Percentiles rank a stretch among this genome's conserved stretches.
Evolutionary conservation across 1,139 yeast species (phyloP).

Genomic region (Sugiyamaella grinbergsii): DNA sequence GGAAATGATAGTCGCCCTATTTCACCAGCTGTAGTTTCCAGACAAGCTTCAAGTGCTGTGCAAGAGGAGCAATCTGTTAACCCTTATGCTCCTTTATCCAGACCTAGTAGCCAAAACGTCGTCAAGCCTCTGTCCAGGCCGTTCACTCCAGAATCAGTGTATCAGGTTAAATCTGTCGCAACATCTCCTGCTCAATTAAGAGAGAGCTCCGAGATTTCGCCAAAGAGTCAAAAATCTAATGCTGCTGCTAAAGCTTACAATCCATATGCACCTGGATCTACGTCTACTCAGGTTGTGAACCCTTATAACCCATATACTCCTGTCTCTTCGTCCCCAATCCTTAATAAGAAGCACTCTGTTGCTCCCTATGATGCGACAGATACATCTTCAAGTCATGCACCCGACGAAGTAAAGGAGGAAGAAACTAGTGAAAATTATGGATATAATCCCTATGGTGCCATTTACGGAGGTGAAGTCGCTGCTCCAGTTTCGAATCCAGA

Average conservation of each 20-base stretch:
- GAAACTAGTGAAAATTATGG: slow-evolving; percentile 10
- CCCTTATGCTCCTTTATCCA: slow-evolving; percentile 22
- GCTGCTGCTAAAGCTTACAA: slow-evolving; percentile 10
- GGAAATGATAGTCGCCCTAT: slow-evolving; percentile 17
- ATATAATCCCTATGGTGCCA: slow-evolving; percentile 29
- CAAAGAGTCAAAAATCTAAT: background rate
- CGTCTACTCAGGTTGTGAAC: background rate
- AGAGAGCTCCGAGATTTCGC: slow-evolving; percentile 7
- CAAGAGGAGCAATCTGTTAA: slow-evolving; percentile 12
- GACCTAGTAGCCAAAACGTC: slow-evolving; percentile 7
- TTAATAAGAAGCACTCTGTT: background rate
- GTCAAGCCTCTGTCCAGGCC: slow-evolving; percentile 16
- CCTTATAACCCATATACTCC: slow-evolving; percentile 21
- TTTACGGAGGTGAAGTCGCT: slow-evolving; percentile 24
- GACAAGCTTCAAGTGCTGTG: slow-evolving; percentile 19
- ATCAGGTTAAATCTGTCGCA: background rate
- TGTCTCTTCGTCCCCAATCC: slow-evolving; percentile 1
- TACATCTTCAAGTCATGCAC: background rate
- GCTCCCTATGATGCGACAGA: slow-evolving; percentile 6
- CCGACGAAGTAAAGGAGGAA: background rate
- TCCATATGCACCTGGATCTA: slow-evolving; percentile 26
- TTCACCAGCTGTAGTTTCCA: slow-evolving; percentile 19
- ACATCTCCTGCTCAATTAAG: background rate
- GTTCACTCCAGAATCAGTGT: slow-evolving; percentile 18
- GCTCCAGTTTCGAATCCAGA: slow-evolving; percentile 10